Conservation (phyloP, 2,329 filamentous ascomycete genomes). For the Colletotrichum agaves region DNA sequence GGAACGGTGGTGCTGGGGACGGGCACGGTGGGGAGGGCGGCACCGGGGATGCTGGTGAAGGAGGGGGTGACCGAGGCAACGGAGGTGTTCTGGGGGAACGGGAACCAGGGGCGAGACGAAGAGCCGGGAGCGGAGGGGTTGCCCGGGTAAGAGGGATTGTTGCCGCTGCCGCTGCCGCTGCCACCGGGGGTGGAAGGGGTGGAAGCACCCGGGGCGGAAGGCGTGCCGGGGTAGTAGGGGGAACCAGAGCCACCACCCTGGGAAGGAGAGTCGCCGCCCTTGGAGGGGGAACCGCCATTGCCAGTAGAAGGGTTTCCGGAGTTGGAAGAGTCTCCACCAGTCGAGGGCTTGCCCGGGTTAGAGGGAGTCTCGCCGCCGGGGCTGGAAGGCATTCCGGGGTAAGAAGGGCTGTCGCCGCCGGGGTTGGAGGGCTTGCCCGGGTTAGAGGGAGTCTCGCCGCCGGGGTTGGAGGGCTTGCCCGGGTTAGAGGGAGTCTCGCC, state of each 20-base stretch:
- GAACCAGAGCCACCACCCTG: too few relatives aligned
- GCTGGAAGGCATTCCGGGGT: neutral
- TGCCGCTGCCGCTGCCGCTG: too few relatives aligned
- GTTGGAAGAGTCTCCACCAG: slow-evolving; percentile 6
- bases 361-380: neutral
- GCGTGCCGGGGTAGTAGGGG: neutral
- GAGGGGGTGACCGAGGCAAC: slow-evolving; percentile 15
- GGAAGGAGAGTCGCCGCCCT: neutral
- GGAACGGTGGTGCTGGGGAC: slow-evolving; percentile 30
- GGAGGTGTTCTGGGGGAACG: slow-evolving; percentile 29
- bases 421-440: slow-evolving; percentile 19
- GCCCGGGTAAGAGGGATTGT: slow-evolving; percentile 24
- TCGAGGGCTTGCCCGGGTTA: slow-evolving; percentile 5
- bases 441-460: slow-evolving; percentile 1
- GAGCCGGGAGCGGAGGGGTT: slow-evolving; percentile 13
- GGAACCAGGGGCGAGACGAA: slow-evolving; percentile 11
- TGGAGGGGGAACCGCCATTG: neutral
- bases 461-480: neutral
- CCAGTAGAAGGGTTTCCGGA: neutral
- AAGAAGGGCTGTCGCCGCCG: slow-evolving; percentile 3
- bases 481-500: neutral
- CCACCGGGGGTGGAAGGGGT: neutral
- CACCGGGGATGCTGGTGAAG: slow-evolving; percentile 23
- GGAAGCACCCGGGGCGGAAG: neutral
- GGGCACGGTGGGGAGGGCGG: slow-evolving; percentile 26